A percentile compares a stretch with the other conserved stretches of the same genome.
Evolutionary conservation across 306 rosid species (phyloP).

Genomic region (Prunus fruticosa): DNA sequence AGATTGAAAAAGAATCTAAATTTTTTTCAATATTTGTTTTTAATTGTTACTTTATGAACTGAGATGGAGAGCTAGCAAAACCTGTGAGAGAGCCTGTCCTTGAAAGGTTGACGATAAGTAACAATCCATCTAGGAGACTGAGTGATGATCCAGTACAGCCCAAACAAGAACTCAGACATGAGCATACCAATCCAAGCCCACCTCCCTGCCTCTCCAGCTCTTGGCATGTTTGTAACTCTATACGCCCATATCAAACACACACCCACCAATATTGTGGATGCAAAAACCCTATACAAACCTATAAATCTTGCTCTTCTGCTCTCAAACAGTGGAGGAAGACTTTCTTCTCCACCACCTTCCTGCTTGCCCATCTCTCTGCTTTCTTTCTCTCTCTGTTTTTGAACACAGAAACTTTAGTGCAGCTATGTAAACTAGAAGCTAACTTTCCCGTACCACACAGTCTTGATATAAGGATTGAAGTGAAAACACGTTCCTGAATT

Average conservation of each 20-base stretch:
- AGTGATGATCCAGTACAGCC: conserved; percentile 60
- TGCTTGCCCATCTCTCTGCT: conserved; percentile 9
- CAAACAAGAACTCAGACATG: conserved; percentile 36
- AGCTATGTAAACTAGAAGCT: too few species aligned
- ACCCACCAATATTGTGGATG: conserved; percentile 36
- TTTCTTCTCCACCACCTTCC: neutral
- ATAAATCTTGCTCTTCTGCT: conserved; percentile 31
- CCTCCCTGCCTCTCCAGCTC: neutral
- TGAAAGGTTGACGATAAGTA: conserved; percentile 31
- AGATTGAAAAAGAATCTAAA: too few species aligned
- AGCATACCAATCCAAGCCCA: conserved; percentile 45
- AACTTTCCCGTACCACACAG: too few species aligned
- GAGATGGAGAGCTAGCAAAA: neutral
- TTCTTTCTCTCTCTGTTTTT: neutral
- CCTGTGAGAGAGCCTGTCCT: conserved; percentile 46
- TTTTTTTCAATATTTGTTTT: too few species aligned
- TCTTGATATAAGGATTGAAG: too few species aligned
- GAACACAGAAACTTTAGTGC: neutral
- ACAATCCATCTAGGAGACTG: conserved; percentile 56
- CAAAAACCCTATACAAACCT: conserved; percentile 27
- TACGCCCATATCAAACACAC: conserved; percentile 46
- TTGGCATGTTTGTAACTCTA: conserved; percentile 32
- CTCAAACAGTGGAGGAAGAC: conserved; percentile 32
- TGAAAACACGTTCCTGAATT: too few species aligned
- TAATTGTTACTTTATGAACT: neutral